phyloP scores from a whole-genome alignment of 1,284 basidiomycete genomes.

The Spongiforma sp. region DNA sequence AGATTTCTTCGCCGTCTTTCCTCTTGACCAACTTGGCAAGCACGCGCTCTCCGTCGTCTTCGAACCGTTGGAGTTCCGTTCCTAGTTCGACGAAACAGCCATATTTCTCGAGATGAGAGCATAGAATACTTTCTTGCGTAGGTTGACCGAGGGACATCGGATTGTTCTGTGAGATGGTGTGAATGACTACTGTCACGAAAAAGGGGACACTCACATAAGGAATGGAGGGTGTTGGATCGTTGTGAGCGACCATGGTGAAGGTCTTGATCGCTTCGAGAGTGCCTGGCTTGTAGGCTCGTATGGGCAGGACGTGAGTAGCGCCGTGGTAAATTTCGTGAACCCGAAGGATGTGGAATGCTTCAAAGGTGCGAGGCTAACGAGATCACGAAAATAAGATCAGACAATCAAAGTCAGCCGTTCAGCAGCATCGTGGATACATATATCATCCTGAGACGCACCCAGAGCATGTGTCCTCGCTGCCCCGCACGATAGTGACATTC shows the following conservation, averaged over 20 bases:
- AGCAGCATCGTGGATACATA: not conserved
- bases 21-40: no score
- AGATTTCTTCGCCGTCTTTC: no score
- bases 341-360: constrained; percentile 34
- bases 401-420: not conserved
- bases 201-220: constrained; percentile 24
- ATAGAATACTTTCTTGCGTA: no score
- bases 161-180: not conserved
- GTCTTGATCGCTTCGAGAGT: no score
- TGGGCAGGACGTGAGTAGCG: not conserved
- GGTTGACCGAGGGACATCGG: no score
- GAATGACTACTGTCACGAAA: not conserved
- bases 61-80: no score
- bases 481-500: constrained; percentile 21
- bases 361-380: constrained; percentile 40
- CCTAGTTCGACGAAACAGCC: no score
- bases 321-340: constrained; percentile 21
- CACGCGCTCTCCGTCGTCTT: no score
- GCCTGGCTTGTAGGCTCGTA: no score
- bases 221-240: constrained; percentile 33
- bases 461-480: constrained; percentile 35
- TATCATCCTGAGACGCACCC: constrained; percentile 20
- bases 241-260: no score
- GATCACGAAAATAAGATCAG: no score
- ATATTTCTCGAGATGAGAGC: no score